Evolutionary conservation across 2,329 filamentous ascomycete species (phyloP).

Genomic region (Mariannaea elegans): DNA sequence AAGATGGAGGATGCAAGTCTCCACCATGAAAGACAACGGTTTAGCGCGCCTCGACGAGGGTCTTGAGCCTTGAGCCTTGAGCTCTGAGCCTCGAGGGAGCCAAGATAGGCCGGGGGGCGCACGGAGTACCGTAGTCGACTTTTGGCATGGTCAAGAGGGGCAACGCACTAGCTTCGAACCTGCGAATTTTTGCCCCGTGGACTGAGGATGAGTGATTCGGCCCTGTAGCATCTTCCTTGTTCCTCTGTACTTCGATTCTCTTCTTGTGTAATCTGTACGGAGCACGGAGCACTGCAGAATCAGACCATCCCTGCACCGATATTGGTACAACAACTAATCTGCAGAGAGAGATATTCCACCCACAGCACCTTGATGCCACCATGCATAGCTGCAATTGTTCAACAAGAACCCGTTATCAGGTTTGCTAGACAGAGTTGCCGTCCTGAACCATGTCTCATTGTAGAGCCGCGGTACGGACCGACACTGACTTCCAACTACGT

Average conservation of each 20-base stretch:
- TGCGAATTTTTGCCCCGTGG: too few species aligned
- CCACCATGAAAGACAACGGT: constrained; percentile 30
- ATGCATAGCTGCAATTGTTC: too few species aligned
- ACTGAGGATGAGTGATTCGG: constrained; percentile 4
- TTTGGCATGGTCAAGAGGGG: not conserved
- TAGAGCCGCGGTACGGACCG: constrained; percentile 11
- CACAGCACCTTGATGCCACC: too few species aligned
- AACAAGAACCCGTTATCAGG: not conserved
- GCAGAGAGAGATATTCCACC: too few species aligned
- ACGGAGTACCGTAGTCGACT: not conserved
- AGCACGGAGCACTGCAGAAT: constrained; percentile 8
- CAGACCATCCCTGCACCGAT: constrained; percentile 3
- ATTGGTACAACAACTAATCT: too few species aligned
- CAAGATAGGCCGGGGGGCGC: constrained; percentile 15
- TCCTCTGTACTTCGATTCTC: constrained; percentile 6
- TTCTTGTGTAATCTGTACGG: too few species aligned
- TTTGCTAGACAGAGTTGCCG: not conserved
- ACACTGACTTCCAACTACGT: constrained; percentile 11
- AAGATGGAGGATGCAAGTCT: constrained; percentile 26
- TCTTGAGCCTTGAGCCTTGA: not conserved
- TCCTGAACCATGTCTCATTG: constrained; percentile 15
- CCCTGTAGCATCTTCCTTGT: not conserved
- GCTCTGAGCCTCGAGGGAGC: not conserved
- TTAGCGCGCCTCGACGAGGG: constrained; percentile 24
- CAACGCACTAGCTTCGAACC: too few species aligned